phyloP scores from a whole-genome alignment of 2,329 filamentous ascomycete genomes.

The Zalaria obscura region DNA sequence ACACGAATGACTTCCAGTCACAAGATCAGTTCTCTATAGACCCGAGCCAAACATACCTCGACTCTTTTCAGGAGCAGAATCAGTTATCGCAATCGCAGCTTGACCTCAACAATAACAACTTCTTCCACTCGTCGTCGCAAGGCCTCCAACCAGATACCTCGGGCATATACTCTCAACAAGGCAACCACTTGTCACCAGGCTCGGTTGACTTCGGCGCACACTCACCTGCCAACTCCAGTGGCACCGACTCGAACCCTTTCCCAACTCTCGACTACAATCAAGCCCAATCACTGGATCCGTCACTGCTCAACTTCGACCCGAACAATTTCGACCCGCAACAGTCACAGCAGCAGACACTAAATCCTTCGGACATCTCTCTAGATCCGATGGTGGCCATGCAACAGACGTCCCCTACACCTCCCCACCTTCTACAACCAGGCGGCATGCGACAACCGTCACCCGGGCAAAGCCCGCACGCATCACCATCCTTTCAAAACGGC shows the following conservation, averaged over 20 bases:
- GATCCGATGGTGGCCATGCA: slow-evolving; percentile 37
- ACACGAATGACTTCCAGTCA: background rate
- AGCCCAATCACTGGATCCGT: slow-evolving; percentile 44
- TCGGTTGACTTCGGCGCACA: slow-evolving; percentile 16
- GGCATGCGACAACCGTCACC: slow-evolving; percentile 37
- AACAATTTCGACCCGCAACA: slow-evolving; percentile 25
- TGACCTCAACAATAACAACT: slow-evolving; percentile 21
- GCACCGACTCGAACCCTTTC: slow-evolving; percentile 35
- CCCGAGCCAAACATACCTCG: background rate
- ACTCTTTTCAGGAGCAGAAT: background rate
- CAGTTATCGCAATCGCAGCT: background rate
- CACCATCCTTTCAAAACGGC: slow-evolving; percentile 39
- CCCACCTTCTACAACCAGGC: slow-evolving; percentile 38
- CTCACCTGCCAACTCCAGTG: slow-evolving; percentile 9
- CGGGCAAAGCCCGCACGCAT: slow-evolving; percentile 37
- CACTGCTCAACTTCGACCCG: slow-evolving; percentile 40
- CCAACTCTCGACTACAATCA: slow-evolving; percentile 37
- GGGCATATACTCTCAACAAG: slow-evolving; percentile 24
- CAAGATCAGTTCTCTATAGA: background rate
- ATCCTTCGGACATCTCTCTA: slow-evolving; percentile 29
- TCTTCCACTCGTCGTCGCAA: slow-evolving; percentile 18
- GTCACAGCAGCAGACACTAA: slow-evolving; percentile 27
- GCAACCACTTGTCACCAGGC: slow-evolving; percentile 20
- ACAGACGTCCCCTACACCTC: slow-evolving; percentile 37
- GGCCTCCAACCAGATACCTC: slow-evolving; percentile 9